Conservation (phyloP, 1,284 basidiomycete genomes). For the Wallemia mellicola region DNA sequence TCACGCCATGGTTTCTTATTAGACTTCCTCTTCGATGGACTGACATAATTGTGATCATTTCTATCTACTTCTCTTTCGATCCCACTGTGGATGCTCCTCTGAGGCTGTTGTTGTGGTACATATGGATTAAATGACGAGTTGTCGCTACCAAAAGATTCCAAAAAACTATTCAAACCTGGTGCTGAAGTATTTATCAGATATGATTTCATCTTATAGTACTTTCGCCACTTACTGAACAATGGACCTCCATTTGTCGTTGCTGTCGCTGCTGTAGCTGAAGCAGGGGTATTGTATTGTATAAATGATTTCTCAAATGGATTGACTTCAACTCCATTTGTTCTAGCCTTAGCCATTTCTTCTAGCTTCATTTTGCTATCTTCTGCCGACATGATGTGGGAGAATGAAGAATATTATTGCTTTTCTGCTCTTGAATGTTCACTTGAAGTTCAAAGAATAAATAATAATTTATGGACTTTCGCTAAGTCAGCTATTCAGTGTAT, state of each 20-base stretch:
- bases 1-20: neutral
- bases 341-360: too few species aligned
- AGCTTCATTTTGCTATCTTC: too few species aligned
- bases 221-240: neutral
- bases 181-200: neutral
- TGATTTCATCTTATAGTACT: neutral
- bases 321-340: too few species aligned
- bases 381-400: too few species aligned
- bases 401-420: too few species aligned
- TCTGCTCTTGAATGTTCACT: too few species aligned
- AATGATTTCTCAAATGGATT: neutral
- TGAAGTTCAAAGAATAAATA: too few species aligned
- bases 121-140: neutral
- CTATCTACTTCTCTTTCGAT: neutral
- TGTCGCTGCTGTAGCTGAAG: neutral
- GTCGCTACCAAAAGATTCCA: neutral
- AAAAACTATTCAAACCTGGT: neutral
- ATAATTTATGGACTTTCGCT: too few species aligned
- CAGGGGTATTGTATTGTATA: neutral
- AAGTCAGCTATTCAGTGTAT: too few species aligned
- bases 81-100: neutral
- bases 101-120: neutral
- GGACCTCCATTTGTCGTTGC: neutral
- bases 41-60: neutral
- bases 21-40: too few species aligned